Evolutionary conservation across 257 asterid species (phyloP).

Genomic region (Phtheirospermum japonicum): DNA sequence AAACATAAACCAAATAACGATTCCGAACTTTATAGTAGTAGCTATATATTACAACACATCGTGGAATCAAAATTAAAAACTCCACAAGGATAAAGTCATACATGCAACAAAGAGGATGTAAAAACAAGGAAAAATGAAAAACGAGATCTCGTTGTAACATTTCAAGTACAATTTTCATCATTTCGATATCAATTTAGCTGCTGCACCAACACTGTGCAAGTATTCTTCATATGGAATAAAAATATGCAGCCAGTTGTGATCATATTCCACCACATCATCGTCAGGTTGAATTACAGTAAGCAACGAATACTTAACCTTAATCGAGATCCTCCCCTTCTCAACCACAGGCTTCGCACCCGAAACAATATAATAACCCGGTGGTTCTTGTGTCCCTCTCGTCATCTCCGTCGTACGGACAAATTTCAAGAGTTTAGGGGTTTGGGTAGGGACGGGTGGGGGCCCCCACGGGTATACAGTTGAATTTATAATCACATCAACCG

Average conservation of each 20-base stretch:
- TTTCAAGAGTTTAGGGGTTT: slow-evolving; percentile 73
- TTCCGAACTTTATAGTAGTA: neutral
- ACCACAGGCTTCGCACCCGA: slow-evolving; percentile 92
- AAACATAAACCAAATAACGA: slow-evolving; percentile 16
- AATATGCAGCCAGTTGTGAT: neutral
- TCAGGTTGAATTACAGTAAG: slow-evolving; percentile 73
- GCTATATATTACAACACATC: slow-evolving; percentile 16
- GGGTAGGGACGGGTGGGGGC: slow-evolving; percentile 80
- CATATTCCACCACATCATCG: slow-evolving; percentile 47
- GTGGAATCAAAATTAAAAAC: slow-evolving; percentile 25
- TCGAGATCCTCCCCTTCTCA: slow-evolving; percentile 82
- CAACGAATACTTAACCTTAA: slow-evolving; percentile 76
- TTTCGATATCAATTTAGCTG: slow-evolving; percentile 10
- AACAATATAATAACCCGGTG: slow-evolving; percentile 97
- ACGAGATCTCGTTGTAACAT: slow-evolving; percentile 1
- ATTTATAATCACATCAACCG: slow-evolving; percentile 84
- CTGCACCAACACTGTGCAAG: slow-evolving; percentile 20
- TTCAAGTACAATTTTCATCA: slow-evolving; percentile 8
- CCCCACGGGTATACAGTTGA: slow-evolving; percentile 98
- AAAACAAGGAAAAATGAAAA: neutral
- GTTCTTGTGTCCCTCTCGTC: slow-evolving; percentile 91
- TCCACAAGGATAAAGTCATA: neutral
- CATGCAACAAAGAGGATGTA: neutral
- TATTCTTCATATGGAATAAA: neutral
- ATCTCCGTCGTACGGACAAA: slow-evolving; percentile 88